Evolutionary conservation across 352 stramenopile species (phyloP).

Genomic region (Phytophthora kernoviae): DNA sequence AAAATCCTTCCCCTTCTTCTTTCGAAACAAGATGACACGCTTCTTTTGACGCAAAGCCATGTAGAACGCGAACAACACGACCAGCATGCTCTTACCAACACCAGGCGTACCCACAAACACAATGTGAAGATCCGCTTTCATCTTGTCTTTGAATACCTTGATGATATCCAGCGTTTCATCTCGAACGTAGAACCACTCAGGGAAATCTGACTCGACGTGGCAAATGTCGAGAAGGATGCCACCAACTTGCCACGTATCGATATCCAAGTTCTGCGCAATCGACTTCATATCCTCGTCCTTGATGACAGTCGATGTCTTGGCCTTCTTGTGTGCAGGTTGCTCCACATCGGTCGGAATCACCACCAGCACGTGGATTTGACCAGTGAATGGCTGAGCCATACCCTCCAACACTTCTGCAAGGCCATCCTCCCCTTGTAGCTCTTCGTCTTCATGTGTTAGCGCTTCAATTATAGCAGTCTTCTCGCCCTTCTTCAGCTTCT

Average conservation of each 20-base stretch:
- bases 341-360: no score
- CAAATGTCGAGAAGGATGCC: slow-evolving; percentile 27
- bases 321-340: slow-evolving; percentile 22
- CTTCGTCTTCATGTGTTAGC: no score
- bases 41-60: slow-evolving; percentile 33
- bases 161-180: slow-evolving; percentile 36
- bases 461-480: no score
- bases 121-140: slow-evolving; percentile 15
- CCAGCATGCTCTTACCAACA: slow-evolving; percentile 37
- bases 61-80: slow-evolving; percentile 38
- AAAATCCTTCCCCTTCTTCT: slow-evolving; percentile 27
- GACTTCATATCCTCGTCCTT: slow-evolving; percentile 7
- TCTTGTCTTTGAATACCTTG: slow-evolving; percentile 25
- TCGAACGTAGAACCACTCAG: slow-evolving; percentile 37
- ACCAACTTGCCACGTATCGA: slow-evolving; percentile 27
- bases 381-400: no score
- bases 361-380: no score
- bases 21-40: slow-evolving; percentile 35
- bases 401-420: no score
- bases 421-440: no score
- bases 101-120: slow-evolving; percentile 35
- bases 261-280: slow-evolving; percentile 17
- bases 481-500: no score
- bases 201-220: slow-evolving; percentile 37
- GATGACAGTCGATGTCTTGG: slow-evolving; percentile 18